Evolutionary conservation across 176 grass and related monocot genomes (phyloP).

Genomic region (Carex littledalei): DNA sequence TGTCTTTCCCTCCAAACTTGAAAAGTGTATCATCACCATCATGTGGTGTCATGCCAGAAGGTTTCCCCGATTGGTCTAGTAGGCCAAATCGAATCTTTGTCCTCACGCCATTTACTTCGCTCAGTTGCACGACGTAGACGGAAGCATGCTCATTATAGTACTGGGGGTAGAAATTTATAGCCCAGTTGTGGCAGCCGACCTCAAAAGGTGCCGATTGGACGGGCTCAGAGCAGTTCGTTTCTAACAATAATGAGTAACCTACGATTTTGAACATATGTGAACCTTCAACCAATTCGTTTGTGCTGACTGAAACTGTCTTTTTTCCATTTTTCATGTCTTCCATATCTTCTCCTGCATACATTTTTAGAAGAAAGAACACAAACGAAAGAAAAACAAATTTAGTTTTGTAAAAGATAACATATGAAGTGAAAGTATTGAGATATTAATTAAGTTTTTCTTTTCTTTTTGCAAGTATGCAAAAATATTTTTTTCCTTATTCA

Average conservation of each 20-base stretch:
- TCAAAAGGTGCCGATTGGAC: background rate
- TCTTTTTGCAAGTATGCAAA: too few species aligned
- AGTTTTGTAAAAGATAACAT: background rate
- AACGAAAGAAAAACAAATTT: background rate
- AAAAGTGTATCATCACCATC: too few species aligned
- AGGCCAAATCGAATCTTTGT: background rate
- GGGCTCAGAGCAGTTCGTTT: background rate
- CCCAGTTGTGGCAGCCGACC: background rate
- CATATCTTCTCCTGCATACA: background rate
- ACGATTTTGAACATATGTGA: background rate
- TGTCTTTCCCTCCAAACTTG: too few species aligned
- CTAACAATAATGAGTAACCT: background rate
- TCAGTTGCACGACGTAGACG: background rate
- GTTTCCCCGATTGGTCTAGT: background rate
- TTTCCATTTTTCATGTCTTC: background rate
- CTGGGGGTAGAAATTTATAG: background rate
- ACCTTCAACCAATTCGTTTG: background rate
- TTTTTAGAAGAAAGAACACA: background rate
- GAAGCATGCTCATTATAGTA: background rate
- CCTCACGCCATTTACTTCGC: background rate
- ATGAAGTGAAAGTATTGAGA: background rate
- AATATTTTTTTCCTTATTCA: too few species aligned
- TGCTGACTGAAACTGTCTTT: background rate
- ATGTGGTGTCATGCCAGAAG: background rate
- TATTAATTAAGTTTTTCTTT: too few species aligned